Percentiles rank a stretch among this genome's conserved stretches.
Evolutionary conservation across 805 yeast genomes (phyloP).

Genomic region (Monosporozyma unispora): DNA sequence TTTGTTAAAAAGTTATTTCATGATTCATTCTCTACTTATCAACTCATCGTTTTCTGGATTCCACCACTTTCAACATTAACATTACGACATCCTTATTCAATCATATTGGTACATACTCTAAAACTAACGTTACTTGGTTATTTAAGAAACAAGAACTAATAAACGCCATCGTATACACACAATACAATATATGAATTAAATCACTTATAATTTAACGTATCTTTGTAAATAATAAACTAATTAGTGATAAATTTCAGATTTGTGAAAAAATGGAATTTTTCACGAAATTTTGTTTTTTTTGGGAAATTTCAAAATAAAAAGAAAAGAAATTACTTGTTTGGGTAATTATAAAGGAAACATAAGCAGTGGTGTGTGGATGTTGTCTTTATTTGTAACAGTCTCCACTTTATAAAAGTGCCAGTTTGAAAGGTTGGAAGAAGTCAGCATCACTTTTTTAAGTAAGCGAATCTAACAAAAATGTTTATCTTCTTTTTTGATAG

Average conservation of each 20-base stretch:
- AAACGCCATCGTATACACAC: background rate
- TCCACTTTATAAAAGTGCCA: no score
- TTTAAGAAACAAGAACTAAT: background rate
- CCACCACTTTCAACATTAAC: background rate
- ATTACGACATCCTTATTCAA: background rate
- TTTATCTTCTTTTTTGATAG: no score
- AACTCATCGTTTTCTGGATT: background rate
- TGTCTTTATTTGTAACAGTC: background rate
- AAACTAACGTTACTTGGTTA: conserved; percentile 7
- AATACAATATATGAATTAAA: background rate
- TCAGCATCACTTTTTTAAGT: no score
- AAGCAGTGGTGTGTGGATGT: background rate
- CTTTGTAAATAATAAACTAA: background rate
- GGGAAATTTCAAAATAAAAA: background rate
- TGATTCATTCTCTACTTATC: background rate
- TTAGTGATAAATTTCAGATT: background rate
- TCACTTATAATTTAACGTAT: background rate
- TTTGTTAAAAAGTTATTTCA: background rate
- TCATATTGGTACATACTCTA: conserved; percentile 7
- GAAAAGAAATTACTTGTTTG: background rate
- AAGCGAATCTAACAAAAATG: no score
- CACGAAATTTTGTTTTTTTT: background rate
- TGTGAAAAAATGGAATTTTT: background rate
- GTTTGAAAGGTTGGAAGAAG: no score
- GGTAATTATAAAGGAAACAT: background rate